Conservation (phyloP, 441 rosid genomes). For the Erodium trifolium region DNA sequence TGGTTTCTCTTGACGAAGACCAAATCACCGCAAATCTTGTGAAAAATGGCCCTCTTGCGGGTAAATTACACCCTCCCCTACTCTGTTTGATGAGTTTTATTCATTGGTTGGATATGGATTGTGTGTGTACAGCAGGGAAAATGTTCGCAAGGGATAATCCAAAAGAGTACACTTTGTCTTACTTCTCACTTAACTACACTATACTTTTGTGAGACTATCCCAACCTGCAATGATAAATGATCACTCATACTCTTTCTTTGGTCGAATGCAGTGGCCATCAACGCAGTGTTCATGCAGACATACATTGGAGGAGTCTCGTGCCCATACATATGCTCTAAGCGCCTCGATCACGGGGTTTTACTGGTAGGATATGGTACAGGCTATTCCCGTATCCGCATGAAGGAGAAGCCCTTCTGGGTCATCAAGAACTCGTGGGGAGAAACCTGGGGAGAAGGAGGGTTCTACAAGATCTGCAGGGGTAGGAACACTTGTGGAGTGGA, state of each 20-base stretch:
- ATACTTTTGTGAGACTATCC: no score
- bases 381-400: constrained; percentile 69
- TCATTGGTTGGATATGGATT: neutral
- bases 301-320: constrained; percentile 85
- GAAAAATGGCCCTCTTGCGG: constrained; percentile 74
- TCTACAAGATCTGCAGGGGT: constrained; percentile 76
- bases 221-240: neutral
- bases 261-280: constrained; percentile 61
- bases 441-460: constrained; percentile 87
- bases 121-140: neutral
- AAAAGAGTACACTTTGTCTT: no score
- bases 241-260: neutral
- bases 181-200: no score
- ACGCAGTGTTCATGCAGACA: constrained; percentile 89
- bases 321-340: constrained; percentile 77
- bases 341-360: constrained; percentile 76
- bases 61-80: constrained; percentile 21
- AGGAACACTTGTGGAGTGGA: constrained; percentile 85
- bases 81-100: neutral
- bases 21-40: constrained; percentile 92
- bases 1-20: constrained; percentile 76
- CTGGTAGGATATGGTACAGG: constrained; percentile 88
- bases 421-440: constrained; percentile 97
- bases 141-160: no score
- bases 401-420: constrained; percentile 90